These are phyloP conservation scores for Elongisporangium anandrum DNA, from an alignment of 352 stramenopile genomes.

Conservation along the genomic window DNA sequence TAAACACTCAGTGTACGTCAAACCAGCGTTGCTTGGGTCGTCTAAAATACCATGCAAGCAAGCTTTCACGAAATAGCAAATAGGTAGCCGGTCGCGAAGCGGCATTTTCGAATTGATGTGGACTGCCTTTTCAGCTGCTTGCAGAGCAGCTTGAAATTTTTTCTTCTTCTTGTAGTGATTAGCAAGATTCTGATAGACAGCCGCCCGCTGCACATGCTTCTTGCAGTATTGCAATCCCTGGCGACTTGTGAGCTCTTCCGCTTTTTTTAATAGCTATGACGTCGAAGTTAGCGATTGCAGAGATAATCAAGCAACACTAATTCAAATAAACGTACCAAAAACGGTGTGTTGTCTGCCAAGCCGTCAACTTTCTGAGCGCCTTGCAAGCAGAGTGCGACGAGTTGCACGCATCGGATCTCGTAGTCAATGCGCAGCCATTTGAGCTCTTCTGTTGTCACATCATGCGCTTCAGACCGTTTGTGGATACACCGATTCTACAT, in stretches of 20 bases:
- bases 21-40: constrained; percentile 50
- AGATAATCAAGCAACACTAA: background rate
- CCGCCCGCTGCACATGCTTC: constrained; percentile 45
- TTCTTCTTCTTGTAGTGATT: constrained; percentile 80
- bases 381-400: constrained; percentile 66
- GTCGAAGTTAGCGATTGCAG: background rate
- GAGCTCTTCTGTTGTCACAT: constrained; percentile 47
- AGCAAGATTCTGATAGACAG: constrained; percentile 58
- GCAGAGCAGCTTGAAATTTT: constrained; percentile 61
- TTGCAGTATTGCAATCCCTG: constrained; percentile 69
- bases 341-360: constrained; percentile 49
- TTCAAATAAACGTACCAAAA: constrained; percentile 30
- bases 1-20: constrained; percentile 64
- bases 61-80: constrained; percentile 58
- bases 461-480: constrained; percentile 44
- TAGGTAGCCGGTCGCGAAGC: constrained; percentile 42
- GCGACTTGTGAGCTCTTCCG: constrained; percentile 48
- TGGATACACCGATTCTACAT: constrained; percentile 57
- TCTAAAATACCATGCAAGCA: constrained; percentile 54
- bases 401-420: constrained; percentile 67
- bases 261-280: constrained; percentile 55
- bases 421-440: constrained; percentile 71
- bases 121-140: constrained; percentile 53
- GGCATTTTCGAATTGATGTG: constrained; percentile 56
- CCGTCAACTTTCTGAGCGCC: constrained; percentile 43